Base-by-base conservation (phyloP, 257 asterid genomes). In the Eucommia ulmoides region DNA sequence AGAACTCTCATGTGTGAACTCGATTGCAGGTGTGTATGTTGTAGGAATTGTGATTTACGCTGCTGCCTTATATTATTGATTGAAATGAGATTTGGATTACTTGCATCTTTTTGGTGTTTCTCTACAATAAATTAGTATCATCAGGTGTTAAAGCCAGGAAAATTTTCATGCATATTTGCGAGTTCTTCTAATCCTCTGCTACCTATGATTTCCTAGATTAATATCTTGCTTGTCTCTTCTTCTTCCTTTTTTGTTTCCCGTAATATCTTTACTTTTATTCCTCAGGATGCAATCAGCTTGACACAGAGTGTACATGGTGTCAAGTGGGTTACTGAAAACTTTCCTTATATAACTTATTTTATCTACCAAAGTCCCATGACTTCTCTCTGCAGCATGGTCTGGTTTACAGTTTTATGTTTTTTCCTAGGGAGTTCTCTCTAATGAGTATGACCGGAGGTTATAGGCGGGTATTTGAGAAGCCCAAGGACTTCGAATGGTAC, bases 401-500 rank as follows among this genome's bases (percentile, higher is more conserved):
- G 51, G 20, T n/a, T n/a, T n/a, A n/a, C n/a, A n/a, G n/a, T n/a
- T n/a, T n/a, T n/a, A 38, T 63, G 54, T 53, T 58, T 49, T 64
- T 59, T 65, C 54, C n/a, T 57, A 89, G 96, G 82, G 97, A 85
- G 53, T 89, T 89, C 57, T 89, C 97, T 38, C 74, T 84, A 50
- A 74, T 82, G 66, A 76, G 67, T 72, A 66, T 89, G 81, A 82
- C 96, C 16, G 97, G 97, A 47, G 91, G 82, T 59, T 89, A 84
- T 49, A 80, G 97, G 58, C 81, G 80, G 57, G 89, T 85, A 59
- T 89, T 82, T 77, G 94, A 85, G 61, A 85, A 74, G 73, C 96
- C 86, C 1, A 85, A 76, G 82, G 84, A 85, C 71, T 89, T 72
- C 60, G 71, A 82, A 60, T 89, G 96, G 97, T 88, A 74, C n/a